These are phyloP conservation scores for Echria macrotheca DNA, from an alignment of 495 filamentous ascomycete species.

Conservation along the genomic window DNA sequence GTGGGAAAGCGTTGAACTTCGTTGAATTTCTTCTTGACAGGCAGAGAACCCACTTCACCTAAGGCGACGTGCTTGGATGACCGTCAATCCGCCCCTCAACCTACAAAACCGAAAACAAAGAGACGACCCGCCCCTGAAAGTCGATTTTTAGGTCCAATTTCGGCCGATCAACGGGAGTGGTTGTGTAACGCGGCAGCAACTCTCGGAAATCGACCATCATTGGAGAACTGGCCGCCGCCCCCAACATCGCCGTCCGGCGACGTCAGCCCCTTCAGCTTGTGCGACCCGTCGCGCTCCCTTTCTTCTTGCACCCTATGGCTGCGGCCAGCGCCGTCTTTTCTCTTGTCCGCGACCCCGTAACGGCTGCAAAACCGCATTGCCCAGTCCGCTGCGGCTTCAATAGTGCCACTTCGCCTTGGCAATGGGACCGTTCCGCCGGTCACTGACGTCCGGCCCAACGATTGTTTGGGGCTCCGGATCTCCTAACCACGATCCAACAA, in stretches of 20 bases:
- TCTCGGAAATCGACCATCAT: background rate
- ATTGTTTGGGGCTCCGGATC: slow-evolving; percentile 5
- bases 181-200: background rate
- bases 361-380: background rate
- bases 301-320: background rate
- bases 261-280: background rate
- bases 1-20: too few relatives aligned
- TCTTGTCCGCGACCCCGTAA: too few relatives aligned
- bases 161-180: too few relatives aligned
- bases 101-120: too few relatives aligned
- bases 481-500: slow-evolving; percentile 3
- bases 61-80: too few relatives aligned
- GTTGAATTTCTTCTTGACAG: too few relatives aligned
- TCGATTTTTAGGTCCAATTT: background rate
- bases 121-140: background rate
- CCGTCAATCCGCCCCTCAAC: too few relatives aligned
- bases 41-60: too few relatives aligned
- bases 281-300: background rate
- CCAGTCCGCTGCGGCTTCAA: background rate
- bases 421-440: slow-evolving; percentile 13
- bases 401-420: slow-evolving; percentile 2
- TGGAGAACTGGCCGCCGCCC: background rate
- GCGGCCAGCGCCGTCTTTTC: slow-evolving; percentile 6
- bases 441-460: slow-evolving; percentile 1
- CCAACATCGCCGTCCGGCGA: background rate